Conservation (phyloP, 306 rosid genomes). For the Dalbergia cochinchinensis region DNA sequence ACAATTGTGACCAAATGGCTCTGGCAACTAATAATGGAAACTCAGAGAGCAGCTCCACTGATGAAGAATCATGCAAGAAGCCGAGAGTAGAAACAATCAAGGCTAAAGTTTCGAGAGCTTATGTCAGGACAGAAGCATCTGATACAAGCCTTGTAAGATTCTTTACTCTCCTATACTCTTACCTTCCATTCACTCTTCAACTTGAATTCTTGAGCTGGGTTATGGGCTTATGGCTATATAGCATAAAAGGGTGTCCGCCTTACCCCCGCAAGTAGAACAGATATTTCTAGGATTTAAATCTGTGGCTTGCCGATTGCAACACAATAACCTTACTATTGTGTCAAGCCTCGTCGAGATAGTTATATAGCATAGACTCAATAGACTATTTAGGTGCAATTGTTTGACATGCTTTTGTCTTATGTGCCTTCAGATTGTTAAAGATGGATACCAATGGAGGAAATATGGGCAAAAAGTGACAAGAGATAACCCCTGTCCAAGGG, state of each 20-base stretch:
- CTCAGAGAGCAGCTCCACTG: constrained; percentile 90
- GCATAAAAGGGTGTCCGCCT: not conserved
- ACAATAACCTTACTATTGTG: too few relatives aligned
- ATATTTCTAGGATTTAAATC: too few relatives aligned
- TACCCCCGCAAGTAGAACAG: too few relatives aligned
- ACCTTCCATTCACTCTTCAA: not conserved
- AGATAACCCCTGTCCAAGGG: constrained; percentile 97
- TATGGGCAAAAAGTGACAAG: constrained; percentile 99
- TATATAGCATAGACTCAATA: not conserved
- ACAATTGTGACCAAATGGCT: constrained; percentile 47
- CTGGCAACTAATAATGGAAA: constrained; percentile 69
- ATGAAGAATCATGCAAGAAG: constrained; percentile 88
- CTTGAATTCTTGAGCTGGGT: not conserved
- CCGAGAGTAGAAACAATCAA: constrained; percentile 78
- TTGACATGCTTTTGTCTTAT: constrained; percentile 43
- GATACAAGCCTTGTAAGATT: constrained; percentile 83
- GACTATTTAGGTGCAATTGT: constrained; percentile 23
- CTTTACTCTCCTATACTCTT: constrained; percentile 15
- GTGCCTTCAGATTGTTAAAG: constrained; percentile 82
- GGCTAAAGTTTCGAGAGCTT: constrained; percentile 68
- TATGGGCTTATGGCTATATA: too few relatives aligned
- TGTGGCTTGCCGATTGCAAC: too few relatives aligned
- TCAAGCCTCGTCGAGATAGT: not conserved
- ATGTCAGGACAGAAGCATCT: constrained; percentile 73
- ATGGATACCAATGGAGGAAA: constrained; percentile 99